A percentile compares a stretch with the other conserved stretches of the same genome.
Evolutionary conservation across 2,329 filamentous ascomycete genomes (phyloP).

Genomic region (Penicillium sp.): DNA sequence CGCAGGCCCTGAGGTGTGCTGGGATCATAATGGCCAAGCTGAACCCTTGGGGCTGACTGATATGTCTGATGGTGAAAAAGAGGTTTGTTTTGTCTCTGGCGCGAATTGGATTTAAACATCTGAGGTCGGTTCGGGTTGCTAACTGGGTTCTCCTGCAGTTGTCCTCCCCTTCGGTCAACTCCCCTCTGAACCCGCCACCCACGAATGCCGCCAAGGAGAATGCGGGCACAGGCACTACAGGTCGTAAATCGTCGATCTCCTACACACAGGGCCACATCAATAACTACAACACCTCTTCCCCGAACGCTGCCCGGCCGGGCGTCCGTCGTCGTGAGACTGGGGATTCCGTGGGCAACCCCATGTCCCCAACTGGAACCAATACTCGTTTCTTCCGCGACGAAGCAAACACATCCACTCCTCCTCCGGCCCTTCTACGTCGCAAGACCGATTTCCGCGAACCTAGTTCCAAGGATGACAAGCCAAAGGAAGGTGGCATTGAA

Average conservation of each 20-base stretch:
- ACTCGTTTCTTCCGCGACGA: slow-evolving; percentile 53
- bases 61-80: slow-evolving; percentile 68
- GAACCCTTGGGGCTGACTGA: slow-evolving; percentile 72
- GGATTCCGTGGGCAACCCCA: slow-evolving; percentile 59
- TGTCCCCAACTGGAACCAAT: slow-evolving; percentile 49
- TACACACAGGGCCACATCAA: slow-evolving; percentile 61
- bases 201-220: slow-evolving; percentile 65
- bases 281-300: slow-evolving; percentile 71
- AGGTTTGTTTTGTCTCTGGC: slow-evolving; percentile 48
- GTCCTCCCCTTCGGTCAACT: slow-evolving; percentile 87
- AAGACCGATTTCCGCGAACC: slow-evolving; percentile 63
- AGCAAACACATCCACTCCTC: slow-evolving; percentile 60
- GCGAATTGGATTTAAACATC: neutral
- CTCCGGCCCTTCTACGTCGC: slow-evolving; percentile 60
- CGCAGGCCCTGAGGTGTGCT: slow-evolving; percentile 87
- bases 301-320: slow-evolving; percentile 70
- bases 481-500: slow-evolving; percentile 49
- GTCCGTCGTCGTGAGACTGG: slow-evolving; percentile 84
- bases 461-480: slow-evolving; percentile 51
- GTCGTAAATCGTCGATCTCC: slow-evolving; percentile 80
- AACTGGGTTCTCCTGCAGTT: slow-evolving; percentile 53
- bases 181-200: slow-evolving; percentile 81
- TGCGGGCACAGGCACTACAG: slow-evolving; percentile 44
- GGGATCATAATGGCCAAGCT: slow-evolving; percentile 72
- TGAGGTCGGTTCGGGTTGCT: slow-evolving; percentile 4